Conservation (phyloP, 345 rosid species). For the Camelina laxa region DNA sequence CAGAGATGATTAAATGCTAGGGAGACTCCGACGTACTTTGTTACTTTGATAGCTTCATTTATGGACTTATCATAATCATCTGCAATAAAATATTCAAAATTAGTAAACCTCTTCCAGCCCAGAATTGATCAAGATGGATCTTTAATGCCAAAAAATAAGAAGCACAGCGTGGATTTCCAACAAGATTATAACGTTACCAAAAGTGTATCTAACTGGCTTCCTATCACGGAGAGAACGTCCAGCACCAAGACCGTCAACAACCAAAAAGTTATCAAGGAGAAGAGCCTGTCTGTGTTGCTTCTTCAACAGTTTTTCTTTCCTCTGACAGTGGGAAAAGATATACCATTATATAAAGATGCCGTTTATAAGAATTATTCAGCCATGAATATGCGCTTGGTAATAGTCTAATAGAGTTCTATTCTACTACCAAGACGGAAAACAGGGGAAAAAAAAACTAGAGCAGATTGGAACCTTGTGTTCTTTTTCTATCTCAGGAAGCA, state of each 20-base stretch:
- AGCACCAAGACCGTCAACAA: conserved; percentile 77
- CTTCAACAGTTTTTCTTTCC: conserved; percentile 50
- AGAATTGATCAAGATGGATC: conserved; percentile 2
- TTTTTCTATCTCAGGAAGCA: conserved; percentile 97
- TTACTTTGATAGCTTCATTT: conserved; percentile 95
- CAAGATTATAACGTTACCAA: conserved; percentile 61
- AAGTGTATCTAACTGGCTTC: conserved; percentile 95
- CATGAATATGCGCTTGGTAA: neutral
- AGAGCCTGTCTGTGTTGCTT: conserved; percentile 97
- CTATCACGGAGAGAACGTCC: conserved; percentile 98
- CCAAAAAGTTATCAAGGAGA: conserved; percentile 82
- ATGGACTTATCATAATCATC: conserved; percentile 99
- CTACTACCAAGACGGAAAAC: conserved; percentile 16
- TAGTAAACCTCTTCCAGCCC: conserved; percentile 14
- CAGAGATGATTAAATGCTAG: conserved; percentile 25
- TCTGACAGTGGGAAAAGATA: conserved; percentile 31
- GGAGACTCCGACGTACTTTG: conserved; percentile 59
- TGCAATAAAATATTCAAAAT: conserved; percentile 51
- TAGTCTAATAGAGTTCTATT: neutral
- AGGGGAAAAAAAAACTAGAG: conserved; percentile 14
- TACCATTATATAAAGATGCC: conserved; percentile 14
- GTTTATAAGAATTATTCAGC: conserved; percentile 14
- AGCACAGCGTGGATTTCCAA: conserved; percentile 21
- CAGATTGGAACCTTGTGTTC: conserved; percentile 79
- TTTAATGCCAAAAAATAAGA: neutral